A percentile compares a stretch with the other conserved stretches of the same genome.
Evolutionary conservation across 2,329 filamentous ascomycete genomes (phyloP).

Genomic region (Trichoderma cornu-damae): DNA sequence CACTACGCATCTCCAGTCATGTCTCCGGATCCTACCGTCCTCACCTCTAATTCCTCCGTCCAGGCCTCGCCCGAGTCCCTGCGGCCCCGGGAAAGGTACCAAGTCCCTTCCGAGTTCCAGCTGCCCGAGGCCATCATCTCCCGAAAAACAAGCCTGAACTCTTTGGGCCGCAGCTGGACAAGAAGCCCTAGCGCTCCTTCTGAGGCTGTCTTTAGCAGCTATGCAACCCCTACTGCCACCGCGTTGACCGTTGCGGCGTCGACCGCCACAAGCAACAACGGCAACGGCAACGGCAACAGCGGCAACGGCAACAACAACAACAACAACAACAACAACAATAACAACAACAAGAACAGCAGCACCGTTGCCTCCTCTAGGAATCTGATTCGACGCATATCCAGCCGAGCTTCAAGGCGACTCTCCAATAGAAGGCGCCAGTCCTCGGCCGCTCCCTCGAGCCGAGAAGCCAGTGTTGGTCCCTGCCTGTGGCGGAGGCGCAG

Average conservation of each 20-base stretch:
- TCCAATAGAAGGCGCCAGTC: constrained; percentile 66
- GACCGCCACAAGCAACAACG: constrained; percentile 27
- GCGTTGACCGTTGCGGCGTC: background rate
- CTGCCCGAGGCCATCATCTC: constrained; percentile 68
- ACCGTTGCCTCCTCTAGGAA: constrained; percentile 3
- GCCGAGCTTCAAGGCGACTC: constrained; percentile 66
- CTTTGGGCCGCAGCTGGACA: constrained; percentile 57
- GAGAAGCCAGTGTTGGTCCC: constrained; percentile 84
- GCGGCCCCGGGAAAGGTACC: constrained; percentile 50
- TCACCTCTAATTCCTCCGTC: constrained; percentile 57
- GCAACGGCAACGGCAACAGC: too few relatives aligned
- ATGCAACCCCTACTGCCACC: background rate
- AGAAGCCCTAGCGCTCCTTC: constrained; percentile 53
- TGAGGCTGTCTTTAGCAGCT: constrained; percentile 34
- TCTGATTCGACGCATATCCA: constrained; percentile 80
- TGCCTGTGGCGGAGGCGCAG: constrained; percentile 82
- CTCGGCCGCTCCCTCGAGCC: constrained; percentile 67
- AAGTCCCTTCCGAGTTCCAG: constrained; percentile 53
- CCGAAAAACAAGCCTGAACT: constrained; percentile 54
- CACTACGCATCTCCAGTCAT: constrained; percentile 53
- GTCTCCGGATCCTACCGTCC: constrained; percentile 48
- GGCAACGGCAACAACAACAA: too few relatives aligned
- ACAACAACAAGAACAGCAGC: too few relatives aligned
- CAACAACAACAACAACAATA: too few relatives aligned
- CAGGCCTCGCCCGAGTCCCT: constrained; percentile 63